Base-by-base conservation (phyloP, 352 stramenopile genomes). In the Phytophthora meadii region DNA sequence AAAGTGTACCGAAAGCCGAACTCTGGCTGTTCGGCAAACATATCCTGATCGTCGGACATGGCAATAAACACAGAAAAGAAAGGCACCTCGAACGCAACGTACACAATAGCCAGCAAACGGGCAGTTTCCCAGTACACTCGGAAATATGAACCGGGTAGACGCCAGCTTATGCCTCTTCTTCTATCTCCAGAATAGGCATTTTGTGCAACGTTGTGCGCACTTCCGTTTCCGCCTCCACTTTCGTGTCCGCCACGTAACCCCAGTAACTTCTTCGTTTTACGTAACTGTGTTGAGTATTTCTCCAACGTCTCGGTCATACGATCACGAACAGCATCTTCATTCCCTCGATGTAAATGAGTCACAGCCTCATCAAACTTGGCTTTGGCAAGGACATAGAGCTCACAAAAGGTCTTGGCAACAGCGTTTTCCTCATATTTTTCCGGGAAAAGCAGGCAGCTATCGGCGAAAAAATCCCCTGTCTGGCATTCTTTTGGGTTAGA, bases 311-410 rank as follows among this genome's bases (percentile, higher is more conserved):
- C 60, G 0, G 32, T 62, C 83, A 93, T 90, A 15, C 72, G 64
- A 8, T 51, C 56, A 19, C 71, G 65, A 4, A 70, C 68, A 34
- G 74, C 64, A 10, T 42, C 11, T n/a, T 88, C 68, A 19, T 52
- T 61, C 0, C 74, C 79, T 17, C 73, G 67, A 41, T 91, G 90
- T 10, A 88, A 92, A 51, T 84, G 76, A 2, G 45, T 56, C 27
- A 93, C 55, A 0, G 80, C 83, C 11, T 79, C 70, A 40, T 94
- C 81, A 50, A 94, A 91, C 0, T 79, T 75, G 0, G 70, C 53
- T 44, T 91, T 92, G 1, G 89, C 77, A 5, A 94, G 74, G 14
- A 89, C 82, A 34, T 92, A 92, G 1, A 94, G 72, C 54, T 94
- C 87, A 24, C 84, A 94, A 56, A 94, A 94, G 0, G 87, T 92